Base-by-base conservation (phyloP, 2,329 filamentous ascomycete species). In the Colletotrichum sp. region DNA sequence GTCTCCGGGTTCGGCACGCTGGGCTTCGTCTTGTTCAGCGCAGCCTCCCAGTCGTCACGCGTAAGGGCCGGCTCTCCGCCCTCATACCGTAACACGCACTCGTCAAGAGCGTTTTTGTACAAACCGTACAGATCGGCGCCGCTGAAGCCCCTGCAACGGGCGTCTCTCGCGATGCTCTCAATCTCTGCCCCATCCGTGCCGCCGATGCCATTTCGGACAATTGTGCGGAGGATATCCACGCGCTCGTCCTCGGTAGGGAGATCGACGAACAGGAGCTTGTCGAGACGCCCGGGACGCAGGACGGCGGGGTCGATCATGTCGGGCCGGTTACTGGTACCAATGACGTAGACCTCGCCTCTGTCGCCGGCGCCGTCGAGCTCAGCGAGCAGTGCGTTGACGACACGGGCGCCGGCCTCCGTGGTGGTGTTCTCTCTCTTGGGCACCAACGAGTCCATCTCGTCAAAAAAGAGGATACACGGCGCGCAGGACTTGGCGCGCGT, bases 221-320 rank as follows among this genome's bases (percentile, higher is more conserved):
- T 86, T 34, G 96, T 95, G 71, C 90, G 90, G 26, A 99, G 88
- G 77, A 99, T 99, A 72, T 98, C 95, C 0, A 94, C 94, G 16
- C 97, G 91, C 82, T 98, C 96, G 9, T 93, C 89, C 1, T 93
- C 88, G 30, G 92, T 93, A 0, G 97, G 97, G 0, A 99, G 87
- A 80, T 97, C 96, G 52, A 99, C 94, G 79, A 96, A 98, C 30
- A 99, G 90, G n/a, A 94, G 91, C 0, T 94, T 96, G 78, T 96
- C 96, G 2, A 99, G 89, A 30, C 97, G 93, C 1, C 97, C 97
- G 0, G 97, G 96, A 2, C 97, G 93, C 13, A 99, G 90, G 92
- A 99, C 98, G 2, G 97, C 97, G 3, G 95, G 93, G 83, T 99
- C 97, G 79, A 99, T 99, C 87, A 98, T 98, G 82, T 99, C 96